These are phyloP conservation scores for Cyberlindnera amylophila DNA, from an alignment of 805 yeast genomes.

Conservation along the genomic window DNA sequence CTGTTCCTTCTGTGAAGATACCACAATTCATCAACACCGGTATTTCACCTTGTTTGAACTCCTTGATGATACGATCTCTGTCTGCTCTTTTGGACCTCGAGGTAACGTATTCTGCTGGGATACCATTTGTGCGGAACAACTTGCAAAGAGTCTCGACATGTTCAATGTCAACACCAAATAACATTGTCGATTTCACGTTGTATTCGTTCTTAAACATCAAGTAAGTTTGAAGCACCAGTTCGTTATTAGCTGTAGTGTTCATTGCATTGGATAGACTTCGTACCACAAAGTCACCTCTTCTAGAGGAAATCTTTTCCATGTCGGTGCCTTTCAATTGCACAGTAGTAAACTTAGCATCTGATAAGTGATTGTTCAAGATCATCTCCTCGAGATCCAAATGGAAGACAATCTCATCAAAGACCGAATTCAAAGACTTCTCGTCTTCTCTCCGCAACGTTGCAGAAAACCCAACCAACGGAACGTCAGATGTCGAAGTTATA, in stretches of 20 bases:
- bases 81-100: conserved; percentile 55
- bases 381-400: conserved; percentile 62
- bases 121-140: conserved; percentile 52
- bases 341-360: conserved; percentile 62
- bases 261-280: conserved; percentile 49
- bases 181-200: conserved; percentile 55
- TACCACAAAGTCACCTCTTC: conserved; percentile 50
- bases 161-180: conserved; percentile 72
- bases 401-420: conserved; percentile 71
- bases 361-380: conserved; percentile 65
- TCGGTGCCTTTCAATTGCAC: conserved; percentile 45
- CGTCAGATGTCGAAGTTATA: conserved; percentile 32
- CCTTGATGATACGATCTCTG: conserved; percentile 48
- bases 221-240: conserved; percentile 51
- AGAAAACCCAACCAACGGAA: conserved; percentile 76
- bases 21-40: conserved; percentile 83
- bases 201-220: conserved; percentile 38
- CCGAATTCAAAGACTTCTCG: conserved; percentile 49
- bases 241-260: conserved; percentile 51
- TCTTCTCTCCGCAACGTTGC: conserved; percentile 87
- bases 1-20: conserved; percentile 93
- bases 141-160: conserved; percentile 58
- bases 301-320: conserved; percentile 29
- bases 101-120: conserved; percentile 68
- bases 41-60: conserved; percentile 58